Base-by-base conservation (phyloP, 345 rosid species). In the Microthlaspi erraticum region DNA sequence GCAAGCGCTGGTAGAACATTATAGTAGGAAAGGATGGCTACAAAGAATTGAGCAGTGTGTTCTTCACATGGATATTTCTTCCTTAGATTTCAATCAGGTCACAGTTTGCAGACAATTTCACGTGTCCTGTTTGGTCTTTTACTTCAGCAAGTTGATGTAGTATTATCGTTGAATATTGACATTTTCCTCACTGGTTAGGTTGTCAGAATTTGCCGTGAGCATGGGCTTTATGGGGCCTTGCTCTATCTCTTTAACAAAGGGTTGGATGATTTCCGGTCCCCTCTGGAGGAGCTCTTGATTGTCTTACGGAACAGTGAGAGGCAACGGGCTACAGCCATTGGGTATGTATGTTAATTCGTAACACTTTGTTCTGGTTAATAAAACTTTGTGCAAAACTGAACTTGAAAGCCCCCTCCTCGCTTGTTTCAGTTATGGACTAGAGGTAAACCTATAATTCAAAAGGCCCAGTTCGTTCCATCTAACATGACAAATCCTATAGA, bases 61-160 rank as follows among this genome's bases (percentile, higher is more conserved):
- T 61, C 93, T 94, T 80, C 99, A 91, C 85, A 94, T 94, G 99
- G 89, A 94, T 65, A 94, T 94, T 71, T 89, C 96, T 60, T 94
- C 99, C 66, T 81, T 94, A 86, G 97, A 94, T 81, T 94, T 94
- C 75, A 91, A 94, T 82, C 99, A 91, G 97, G 99, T 94, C 49
- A 66, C 19, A 5, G 67, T 34, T 33, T 46, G 62, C 49, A 67
- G 65, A 42, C 45, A 41, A 36, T 39, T 69, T 55, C 18, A 56
- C n/a, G 6, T 60, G 39, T 42, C 29, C 18, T 46, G 10, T 70
- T 54, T 59, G 36, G 66, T 60, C 43, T 50, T 70, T 55, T 68
- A 76, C 55, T 59, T 48, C 69, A 48, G 46, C 18, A 51, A 34
- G 33, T 42, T 61, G 45, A 56, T 42, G 36, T 70, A 19, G 49